Evolutionary conservation across 768 basidiomycete species (phyloP).

Genomic region (Galerina marginata): DNA sequence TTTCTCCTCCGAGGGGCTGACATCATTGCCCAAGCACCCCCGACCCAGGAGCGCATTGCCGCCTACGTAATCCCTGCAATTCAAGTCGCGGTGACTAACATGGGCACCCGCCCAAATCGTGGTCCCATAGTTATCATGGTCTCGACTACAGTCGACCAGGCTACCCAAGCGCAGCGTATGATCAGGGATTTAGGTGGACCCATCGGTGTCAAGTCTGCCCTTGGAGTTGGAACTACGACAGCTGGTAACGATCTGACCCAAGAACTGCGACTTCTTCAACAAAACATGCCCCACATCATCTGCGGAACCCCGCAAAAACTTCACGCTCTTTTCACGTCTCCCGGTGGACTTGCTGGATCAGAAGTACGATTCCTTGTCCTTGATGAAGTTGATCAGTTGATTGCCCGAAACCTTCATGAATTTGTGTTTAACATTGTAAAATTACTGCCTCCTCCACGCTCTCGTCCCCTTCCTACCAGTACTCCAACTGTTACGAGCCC

Average conservation of each 20-base stretch:
- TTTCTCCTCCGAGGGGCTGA: conserved; percentile 94
- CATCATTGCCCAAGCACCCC: conserved; percentile 98
- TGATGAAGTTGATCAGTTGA: conserved; percentile 97
- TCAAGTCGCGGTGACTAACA: conserved; percentile 76
- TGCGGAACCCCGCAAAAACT: conserved; percentile 98
- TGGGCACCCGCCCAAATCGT: conserved; percentile 60
- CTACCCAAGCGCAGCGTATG: conserved; percentile 95
- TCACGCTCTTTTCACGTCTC: conserved; percentile 84
- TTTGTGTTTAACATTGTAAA: conserved; percentile 94
- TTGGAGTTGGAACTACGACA: conserved; percentile 83
- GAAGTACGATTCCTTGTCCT: conserved; percentile 94
- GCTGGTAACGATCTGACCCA: conserved; percentile 66
- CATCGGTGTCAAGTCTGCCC: conserved; percentile 89
- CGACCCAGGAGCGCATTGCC: conserved; percentile 97
- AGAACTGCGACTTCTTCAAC: conserved; percentile 83
- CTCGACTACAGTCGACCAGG: conserved; percentile 98
- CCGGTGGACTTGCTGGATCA: conserved; percentile 77
- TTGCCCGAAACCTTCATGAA: conserved; percentile 95
- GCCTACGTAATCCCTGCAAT: conserved; percentile 95
- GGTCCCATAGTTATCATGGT: conserved; percentile 93
- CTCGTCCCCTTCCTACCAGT: conserved; percentile 56
- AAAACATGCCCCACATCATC: conserved; percentile 93
- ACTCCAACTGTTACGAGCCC: conserved; percentile 37
- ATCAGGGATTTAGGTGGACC: conserved; percentile 92
- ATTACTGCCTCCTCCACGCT: conserved; percentile 86